Base-by-base conservation (phyloP, 306 rosid species). In the Trifolium repens region DNA sequence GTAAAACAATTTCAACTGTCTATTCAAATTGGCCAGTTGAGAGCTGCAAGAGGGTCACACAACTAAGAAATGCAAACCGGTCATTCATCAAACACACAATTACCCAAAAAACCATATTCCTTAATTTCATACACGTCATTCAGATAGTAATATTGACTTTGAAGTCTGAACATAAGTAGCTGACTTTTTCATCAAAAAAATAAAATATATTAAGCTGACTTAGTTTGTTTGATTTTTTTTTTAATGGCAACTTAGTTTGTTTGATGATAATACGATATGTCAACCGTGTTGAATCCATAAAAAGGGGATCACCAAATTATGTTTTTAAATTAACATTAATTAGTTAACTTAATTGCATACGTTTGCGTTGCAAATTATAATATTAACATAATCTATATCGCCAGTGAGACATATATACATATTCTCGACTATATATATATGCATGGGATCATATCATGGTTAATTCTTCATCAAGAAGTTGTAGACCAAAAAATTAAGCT, bases 341-440 rank as follows among this genome's bases (percentile, higher is more conserved):
- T 59, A 59, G 40, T 61, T 61, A 15, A 61, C 67, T 61, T 61
- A 61, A 32, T 61, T 35, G 8, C 67, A 61, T 61, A 32, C 67
- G 17, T 60, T 60, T 58, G 64, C 64, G 2, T 55, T 58, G 16
- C 64, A 27, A 60, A 9, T 60, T 30, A 60, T 12, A 14, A 32
- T 32, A 30, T 61, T 11, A 61, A 61, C 32, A 61, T 61, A 32
- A 61, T 10, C 24, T 32, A 61, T 61, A 61, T 13, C 7, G 16
- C 40, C n/a, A 59, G 37, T 26, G 4, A 9, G 27, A 59, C 65
- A 59, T 13, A 26, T 9, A 54, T 16, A 52, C 30, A 58, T 26
- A 11, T 27, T 7, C 9, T 61, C 0, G 2, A 32, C 19, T 32
- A 32, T 61, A 61, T 61, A 61, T 61, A 61, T 58, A 61, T 32